A percentile compares a stretch with the other conserved stretches of the same genome.
Conservation (phyloP, 495 filamentous ascomycete genomes). For the Aspergillus olivimuriae region DNA sequence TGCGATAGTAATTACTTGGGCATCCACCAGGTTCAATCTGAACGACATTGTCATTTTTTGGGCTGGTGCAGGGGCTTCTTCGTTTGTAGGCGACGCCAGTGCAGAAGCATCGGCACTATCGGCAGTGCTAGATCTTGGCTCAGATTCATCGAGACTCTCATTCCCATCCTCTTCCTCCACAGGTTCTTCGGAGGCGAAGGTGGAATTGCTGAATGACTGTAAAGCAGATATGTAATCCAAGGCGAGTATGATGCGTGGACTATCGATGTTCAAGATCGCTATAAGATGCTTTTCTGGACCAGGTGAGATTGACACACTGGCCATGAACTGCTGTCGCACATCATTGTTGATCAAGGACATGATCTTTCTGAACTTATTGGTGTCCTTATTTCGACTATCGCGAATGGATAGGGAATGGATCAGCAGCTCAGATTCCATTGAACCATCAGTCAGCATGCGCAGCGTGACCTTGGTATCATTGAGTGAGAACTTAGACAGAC, state of each 20-base stretch:
- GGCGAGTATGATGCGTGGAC: slow-evolving; percentile 88
- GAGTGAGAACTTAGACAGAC: slow-evolving; percentile 86
- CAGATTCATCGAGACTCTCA: slow-evolving; percentile 52
- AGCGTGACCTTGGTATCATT: slow-evolving; percentile 88
- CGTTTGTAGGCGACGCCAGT: slow-evolving; percentile 11
- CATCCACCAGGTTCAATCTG: slow-evolving; percentile 88
- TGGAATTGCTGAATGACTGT: slow-evolving; percentile 68
- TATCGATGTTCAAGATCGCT: slow-evolving; percentile 91
- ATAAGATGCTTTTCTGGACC: slow-evolving; percentile 78
- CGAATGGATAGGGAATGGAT: slow-evolving; percentile 93
- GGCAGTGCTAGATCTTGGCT: slow-evolving; percentile 49
- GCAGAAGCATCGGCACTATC: slow-evolving; percentile 25
- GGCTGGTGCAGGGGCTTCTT: slow-evolving; percentile 25
- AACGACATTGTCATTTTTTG: slow-evolving; percentile 72
- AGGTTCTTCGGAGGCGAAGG: slow-evolving; percentile 55
- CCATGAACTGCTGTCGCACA: slow-evolving; percentile 95
- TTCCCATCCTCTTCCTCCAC: slow-evolving; percentile 50
- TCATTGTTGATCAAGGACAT: slow-evolving; percentile 94
- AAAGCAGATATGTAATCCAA: slow-evolving; percentile 92
- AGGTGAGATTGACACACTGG: slow-evolving; percentile 85
- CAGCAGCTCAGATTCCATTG: slow-evolving; percentile 86
- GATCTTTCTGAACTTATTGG: slow-evolving; percentile 94
- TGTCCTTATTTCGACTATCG: slow-evolving; percentile 77
- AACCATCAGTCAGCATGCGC: slow-evolving; percentile 89
- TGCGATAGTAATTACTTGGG: slow-evolving; percentile 90